Conservation (phyloP, 2,329 filamentous ascomycete species). For the Myriosclerotinia scirpicola region DNA sequence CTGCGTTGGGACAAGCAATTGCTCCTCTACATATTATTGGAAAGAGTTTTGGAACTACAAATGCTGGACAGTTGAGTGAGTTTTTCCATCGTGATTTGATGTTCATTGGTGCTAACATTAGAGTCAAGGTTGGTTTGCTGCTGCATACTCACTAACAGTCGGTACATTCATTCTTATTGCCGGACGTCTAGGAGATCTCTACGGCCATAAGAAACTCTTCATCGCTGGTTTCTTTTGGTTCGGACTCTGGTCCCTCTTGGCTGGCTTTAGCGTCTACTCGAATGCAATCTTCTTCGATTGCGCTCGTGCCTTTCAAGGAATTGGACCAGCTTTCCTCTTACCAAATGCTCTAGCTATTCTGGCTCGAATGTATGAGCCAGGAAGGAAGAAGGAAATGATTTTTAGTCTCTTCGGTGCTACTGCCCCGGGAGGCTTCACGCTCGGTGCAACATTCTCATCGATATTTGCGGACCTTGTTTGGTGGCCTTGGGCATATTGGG, state of each 20-base stretch:
- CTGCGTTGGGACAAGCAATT: constrained; percentile 50
- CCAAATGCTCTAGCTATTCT: constrained; percentile 54
- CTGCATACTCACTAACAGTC: constrained; percentile 58
- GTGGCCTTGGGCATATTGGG: constrained; percentile 55
- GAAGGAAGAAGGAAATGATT: constrained; percentile 46
- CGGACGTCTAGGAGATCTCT: constrained; percentile 53
- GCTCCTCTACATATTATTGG: constrained; percentile 52
- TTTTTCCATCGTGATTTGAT: background rate
- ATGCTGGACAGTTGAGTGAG: constrained; percentile 44
- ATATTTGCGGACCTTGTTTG: constrained; percentile 45
- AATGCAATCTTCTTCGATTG: constrained; percentile 46
- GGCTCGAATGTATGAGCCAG: constrained; percentile 49
- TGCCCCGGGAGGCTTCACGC: constrained; percentile 48
- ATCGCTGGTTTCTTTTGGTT: constrained; percentile 47
- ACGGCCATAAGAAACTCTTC: constrained; percentile 52
- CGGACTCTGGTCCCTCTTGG: constrained; percentile 34
- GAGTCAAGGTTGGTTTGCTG: constrained; percentile 53
- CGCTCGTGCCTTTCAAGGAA: constrained; percentile 55
- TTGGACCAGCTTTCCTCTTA: constrained; percentile 53
- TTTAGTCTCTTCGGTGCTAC: constrained; percentile 50
- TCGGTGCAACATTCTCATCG: constrained; percentile 46
- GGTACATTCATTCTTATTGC: constrained; percentile 54
- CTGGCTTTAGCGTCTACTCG: constrained; percentile 37
- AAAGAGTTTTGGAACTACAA: constrained; percentile 47
- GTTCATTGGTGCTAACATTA: background rate